Percentiles rank a stretch among this genome's conserved stretches.
Evolutionary conservation across 2,329 filamentous ascomycete species (phyloP).

Genomic region (Dothistroma pini): DNA sequence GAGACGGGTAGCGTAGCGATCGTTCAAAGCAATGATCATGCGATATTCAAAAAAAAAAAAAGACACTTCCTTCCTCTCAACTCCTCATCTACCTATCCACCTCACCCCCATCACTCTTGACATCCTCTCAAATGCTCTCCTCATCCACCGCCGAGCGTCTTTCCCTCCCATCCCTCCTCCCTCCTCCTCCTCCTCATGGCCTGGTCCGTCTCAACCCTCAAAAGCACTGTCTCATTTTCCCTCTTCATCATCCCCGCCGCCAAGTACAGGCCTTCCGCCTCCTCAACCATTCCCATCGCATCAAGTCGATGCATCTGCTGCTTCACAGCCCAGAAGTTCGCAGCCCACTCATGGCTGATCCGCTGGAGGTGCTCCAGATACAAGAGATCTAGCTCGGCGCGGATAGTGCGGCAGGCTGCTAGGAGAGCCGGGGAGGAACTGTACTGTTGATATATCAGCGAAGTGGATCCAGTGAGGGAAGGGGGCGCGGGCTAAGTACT

Average conservation of each 20-base stretch:
- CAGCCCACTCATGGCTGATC: not conserved
- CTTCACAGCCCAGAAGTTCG: not conserved
- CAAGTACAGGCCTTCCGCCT: not conserved
- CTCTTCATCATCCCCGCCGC: not conserved
- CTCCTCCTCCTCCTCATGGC: not conserved
- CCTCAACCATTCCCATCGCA: not conserved
- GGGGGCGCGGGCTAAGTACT: conserved; percentile 47
- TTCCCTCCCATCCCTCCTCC: not conserved
- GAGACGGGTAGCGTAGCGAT: too few relatives aligned
- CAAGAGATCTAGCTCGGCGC: not conserved
- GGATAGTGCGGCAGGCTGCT: not conserved
- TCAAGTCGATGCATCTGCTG: not conserved
- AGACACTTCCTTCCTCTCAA: too few relatives aligned
- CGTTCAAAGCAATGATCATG: too few relatives aligned
- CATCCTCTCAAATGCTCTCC: not conserved
- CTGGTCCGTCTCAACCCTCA: not conserved
- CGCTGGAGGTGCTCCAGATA: not conserved
- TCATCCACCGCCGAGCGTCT: not conserved
- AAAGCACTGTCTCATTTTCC: not conserved
- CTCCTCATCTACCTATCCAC: too few relatives aligned
- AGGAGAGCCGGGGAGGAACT: not conserved
- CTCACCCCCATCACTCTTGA: too few relatives aligned
- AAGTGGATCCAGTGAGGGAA: conserved; percentile 48
- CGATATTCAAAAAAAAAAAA: too few relatives aligned
- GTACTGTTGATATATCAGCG: not conserved